Evolutionary conservation across 495 filamentous ascomycete genomes (phyloP), one percentile per base, ranked within the genome.

Genomic region (Penicillium paxilli): DNA sequence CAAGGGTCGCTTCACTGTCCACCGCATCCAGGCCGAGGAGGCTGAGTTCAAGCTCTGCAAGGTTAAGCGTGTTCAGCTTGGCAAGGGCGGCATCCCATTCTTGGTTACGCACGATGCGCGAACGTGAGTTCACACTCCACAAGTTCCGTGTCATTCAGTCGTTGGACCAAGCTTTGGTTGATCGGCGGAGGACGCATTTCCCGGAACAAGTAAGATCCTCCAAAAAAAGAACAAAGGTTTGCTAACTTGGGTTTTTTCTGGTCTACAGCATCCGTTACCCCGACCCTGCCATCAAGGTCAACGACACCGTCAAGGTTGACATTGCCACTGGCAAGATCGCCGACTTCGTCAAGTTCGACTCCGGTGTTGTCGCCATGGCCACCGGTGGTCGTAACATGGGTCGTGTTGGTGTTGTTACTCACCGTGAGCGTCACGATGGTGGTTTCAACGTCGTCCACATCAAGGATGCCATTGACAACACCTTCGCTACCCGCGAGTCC

Each of bases 81-180:
- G 94, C 84, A 91, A 90, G 77, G 95, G 94, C 80, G 94, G 93
- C 80, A 94, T 98, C 84, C 94, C 94, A 90, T 98, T 96, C 90
- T 96, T 97, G 89, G 94, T 98, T 89, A 98, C 95, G 90, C 95
- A 98, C 87, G 94, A 98, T 91, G 94, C 95, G 80, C 86, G 94
- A 90, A 98, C 95, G 92, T 97, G 80, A 94, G 92, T 89, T 75
- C 85, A 85, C 60, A 63, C 73, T 72, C 68, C 61, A 63, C 53
- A 82, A 88, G 79, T 84, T 86, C 83, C 82, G 87, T 84, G 88
- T 92, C 91, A 90, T 87, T 96, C 91, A 96, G 91, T 86, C 91
- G 91, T 96, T 95, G 91, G 91, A 91, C 89, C 90, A 94, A 92
- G 88, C 82, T 93, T 92, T 92, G 89, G 90, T 85, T 80, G 86